Conservation (phyloP, 2,329 filamentous ascomycete species). For the Calcarisporium arbuscula region DNA sequence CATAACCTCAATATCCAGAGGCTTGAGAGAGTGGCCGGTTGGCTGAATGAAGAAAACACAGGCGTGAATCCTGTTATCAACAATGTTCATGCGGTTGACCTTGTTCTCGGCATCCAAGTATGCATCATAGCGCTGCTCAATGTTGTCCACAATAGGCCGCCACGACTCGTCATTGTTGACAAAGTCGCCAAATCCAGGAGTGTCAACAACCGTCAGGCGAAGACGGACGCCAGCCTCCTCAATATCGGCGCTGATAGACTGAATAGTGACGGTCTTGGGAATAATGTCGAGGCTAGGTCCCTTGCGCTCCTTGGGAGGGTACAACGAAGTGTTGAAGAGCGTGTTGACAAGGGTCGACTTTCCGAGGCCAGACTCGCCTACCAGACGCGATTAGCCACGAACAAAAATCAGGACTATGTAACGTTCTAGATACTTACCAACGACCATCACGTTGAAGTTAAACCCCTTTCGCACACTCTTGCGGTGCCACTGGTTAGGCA, state of each 20-base stretch:
- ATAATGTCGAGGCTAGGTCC: conserved; percentile 95
- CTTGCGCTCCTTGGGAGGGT: conserved; percentile 98
- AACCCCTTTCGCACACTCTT: conserved; percentile 99
- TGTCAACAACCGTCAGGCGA: conserved; percentile 93
- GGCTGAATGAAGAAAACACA: conserved; percentile 99
- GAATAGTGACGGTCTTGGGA: conserved; percentile 93
- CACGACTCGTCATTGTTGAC: conserved; percentile 99
- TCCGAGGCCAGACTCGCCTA: conserved; percentile 97
- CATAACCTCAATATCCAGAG: conserved; percentile 98
- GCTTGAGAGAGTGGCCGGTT: conserved; percentile 96
- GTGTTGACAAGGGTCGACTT: conserved; percentile 99
- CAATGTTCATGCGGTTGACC: conserved; percentile 99
- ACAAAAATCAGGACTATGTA: neutral
- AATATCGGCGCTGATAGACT: conserved; percentile 93
- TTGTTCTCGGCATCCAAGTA: conserved; percentile 99
- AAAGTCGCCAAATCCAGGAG: conserved; percentile 96
- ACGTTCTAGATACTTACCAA: conserved; percentile 63
- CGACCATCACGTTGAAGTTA: conserved; percentile 99
- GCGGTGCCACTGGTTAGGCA: conserved; percentile 99
- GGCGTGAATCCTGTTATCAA: conserved; percentile 97
- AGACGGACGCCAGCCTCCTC: conserved; percentile 98
- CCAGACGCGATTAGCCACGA: conserved; percentile 4
- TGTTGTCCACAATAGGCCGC: conserved; percentile 98
- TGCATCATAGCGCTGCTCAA: conserved; percentile 96
- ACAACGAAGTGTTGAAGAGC: conserved; percentile 97